Evolutionary conservation across 2,329 filamentous ascomycete species (phyloP), one percentile per base, ranked within the genome.

Genomic region (Fusarium equiseti): DNA sequence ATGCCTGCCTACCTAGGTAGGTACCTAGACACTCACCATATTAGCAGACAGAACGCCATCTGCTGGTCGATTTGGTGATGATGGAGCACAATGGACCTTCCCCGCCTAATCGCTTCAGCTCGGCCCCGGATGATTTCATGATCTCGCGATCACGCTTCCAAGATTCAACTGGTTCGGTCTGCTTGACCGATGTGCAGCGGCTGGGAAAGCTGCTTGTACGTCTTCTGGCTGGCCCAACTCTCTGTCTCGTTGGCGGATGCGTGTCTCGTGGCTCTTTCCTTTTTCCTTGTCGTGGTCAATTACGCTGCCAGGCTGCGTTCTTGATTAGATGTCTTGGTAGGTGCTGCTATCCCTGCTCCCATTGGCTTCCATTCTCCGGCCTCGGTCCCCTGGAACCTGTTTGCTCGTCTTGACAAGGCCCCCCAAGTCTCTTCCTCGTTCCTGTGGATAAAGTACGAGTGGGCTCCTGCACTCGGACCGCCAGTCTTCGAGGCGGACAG

Each of bases 401-500:
- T 35, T 54, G 43, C 56, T 48, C 35, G 35, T 38, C 55, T 68
- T 70, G 63, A 58, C 63, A 61, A 42, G 59, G 32, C 54, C 71
- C 64, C 70, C 58, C 44, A 66, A 44, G 35, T 38, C 62, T 35
- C 35, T 50, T 50, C 44, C 49, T 72, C 56, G 54, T 67, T 59
- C 64, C 66, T 53, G 52, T 69, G 68, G 53, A 49, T 51, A 61
- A 46, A 59, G 51, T 62, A 45, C 58, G 58, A 53, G 68, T 70
- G 65, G 65, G 44, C 51, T 68, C 64, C 59, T 64, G 63, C 52
- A 62, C 57, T 71, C 54, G 63, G 61, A 66, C 66, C 66, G 63
- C 62, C 53, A 71, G 60, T 66, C 59, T 70, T 65, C 57, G 49
- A 68, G 70, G 68, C 71, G 58, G 69, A 54, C 64, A 66, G 46